A percentile compares a stretch with the other conserved stretches of the same genome.
phyloP scores from a whole-genome alignment of 805 yeast genomes.

The Sugiyamaella lignohabitans region DNA sequence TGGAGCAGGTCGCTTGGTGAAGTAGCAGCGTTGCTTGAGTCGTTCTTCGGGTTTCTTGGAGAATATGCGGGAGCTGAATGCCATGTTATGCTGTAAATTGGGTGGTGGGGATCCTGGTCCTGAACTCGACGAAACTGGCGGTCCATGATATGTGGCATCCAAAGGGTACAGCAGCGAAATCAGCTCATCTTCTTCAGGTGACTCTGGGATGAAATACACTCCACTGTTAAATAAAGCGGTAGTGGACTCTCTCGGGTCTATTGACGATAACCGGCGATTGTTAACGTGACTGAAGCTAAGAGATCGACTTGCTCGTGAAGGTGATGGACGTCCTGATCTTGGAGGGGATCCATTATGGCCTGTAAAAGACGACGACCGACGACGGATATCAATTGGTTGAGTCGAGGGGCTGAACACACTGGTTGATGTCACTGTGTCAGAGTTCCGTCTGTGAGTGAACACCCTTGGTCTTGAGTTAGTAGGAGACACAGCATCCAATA shows the following conservation, averaged over 20 bases:
- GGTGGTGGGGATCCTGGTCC: constrained; percentile 2
- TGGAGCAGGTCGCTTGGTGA: constrained; percentile 20
- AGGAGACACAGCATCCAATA: neutral
- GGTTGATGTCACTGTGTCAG: neutral
- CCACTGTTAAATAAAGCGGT: constrained; percentile 11
- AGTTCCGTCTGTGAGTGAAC: neutral
- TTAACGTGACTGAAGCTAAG: neutral
- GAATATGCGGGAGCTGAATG: constrained; percentile 1
- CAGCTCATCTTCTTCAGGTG: constrained; percentile 2
- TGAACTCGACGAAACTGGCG: neutral
- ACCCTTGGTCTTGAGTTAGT: neutral
- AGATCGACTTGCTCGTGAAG: neutral
- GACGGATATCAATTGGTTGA: neutral
- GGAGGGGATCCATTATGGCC: neutral
- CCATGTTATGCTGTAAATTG: constrained; percentile 1
- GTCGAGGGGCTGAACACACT: neutral
- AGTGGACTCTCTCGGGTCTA: constrained; percentile 5
- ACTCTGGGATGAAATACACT: constrained; percentile 9
- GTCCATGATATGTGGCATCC: neutral
- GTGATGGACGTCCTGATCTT: neutral
- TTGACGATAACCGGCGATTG: neutral
- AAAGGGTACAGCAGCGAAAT: neutral
- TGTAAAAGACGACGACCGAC: neutral
- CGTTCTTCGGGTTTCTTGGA: constrained; percentile 16
- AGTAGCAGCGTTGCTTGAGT: constrained; percentile 16